phyloP scores from a whole-genome alignment of 2,329 filamentous ascomycete species.

The Phaeosphaeria sp. region DNA sequence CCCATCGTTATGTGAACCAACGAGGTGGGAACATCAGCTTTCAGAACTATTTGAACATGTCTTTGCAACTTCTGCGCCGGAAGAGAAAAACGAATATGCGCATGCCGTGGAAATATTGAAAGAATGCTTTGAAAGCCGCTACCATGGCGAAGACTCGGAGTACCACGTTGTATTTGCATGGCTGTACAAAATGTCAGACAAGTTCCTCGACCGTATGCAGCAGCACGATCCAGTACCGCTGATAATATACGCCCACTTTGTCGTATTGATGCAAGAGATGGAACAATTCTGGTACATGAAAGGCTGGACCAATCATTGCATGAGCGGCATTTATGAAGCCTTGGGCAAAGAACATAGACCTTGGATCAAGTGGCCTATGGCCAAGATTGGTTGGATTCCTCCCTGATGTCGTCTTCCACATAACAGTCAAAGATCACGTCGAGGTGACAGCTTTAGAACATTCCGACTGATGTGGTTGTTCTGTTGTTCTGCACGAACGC shows the following conservation, averaged over 20 bases:
- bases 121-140: slow-evolving; percentile 30
- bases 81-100: slow-evolving; percentile 9
- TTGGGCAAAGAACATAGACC: slow-evolving; percentile 24
- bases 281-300: slow-evolving; percentile 41
- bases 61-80: slow-evolving; percentile 1
- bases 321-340: slow-evolving; percentile 30
- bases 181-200: slow-evolving; percentile 33
- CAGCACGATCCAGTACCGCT: slow-evolving; percentile 24
- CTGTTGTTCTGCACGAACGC: background rate
- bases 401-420: slow-evolving; percentile 10
- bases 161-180: slow-evolving; percentile 35
- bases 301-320: slow-evolving; percentile 37
- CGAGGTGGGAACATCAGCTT: slow-evolving; percentile 26
- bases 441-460: background rate
- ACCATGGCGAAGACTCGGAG: slow-evolving; percentile 28
- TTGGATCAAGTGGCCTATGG: slow-evolving; percentile 34
- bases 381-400: slow-evolving; percentile 29
- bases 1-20: slow-evolving; percentile 10
- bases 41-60: slow-evolving; percentile 23
- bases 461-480: background rate
- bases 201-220: slow-evolving; percentile 32
- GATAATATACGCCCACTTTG: slow-evolving; percentile 36
- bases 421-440: background rate
- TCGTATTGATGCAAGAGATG: slow-evolving; percentile 32
- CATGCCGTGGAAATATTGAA: slow-evolving; percentile 20